phyloP scores from a whole-genome alignment of 2,329 filamentous ascomycete species.

The Phyllosticta citrichinensis region DNA sequence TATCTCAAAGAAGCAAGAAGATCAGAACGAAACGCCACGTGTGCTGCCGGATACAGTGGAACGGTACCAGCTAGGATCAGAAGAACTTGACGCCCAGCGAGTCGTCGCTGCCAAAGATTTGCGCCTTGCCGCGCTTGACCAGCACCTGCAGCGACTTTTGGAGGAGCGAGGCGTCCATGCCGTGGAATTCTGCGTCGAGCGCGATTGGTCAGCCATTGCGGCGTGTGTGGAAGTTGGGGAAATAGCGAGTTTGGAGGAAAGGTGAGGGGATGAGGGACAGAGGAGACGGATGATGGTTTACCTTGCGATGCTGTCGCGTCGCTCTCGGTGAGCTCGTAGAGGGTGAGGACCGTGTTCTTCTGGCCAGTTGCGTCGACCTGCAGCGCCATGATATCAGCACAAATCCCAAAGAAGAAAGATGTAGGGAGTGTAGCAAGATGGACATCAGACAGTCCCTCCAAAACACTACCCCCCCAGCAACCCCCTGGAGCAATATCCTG shows the following conservation, averaged over 20 bases:
- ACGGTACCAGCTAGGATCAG: constrained; percentile 27
- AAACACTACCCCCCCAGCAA: background rate
- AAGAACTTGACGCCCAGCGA: constrained; percentile 96
- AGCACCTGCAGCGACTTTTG: constrained; percentile 68
- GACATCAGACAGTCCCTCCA: background rate
- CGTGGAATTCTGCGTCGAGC: constrained; percentile 56
- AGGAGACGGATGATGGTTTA: constrained; percentile 28
- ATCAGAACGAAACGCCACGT: background rate
- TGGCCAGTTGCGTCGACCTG: constrained; percentile 71
- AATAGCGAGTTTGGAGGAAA: background rate
- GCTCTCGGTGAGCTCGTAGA: constrained; percentile 87
- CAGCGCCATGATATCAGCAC: no score
- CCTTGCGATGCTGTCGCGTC: constrained; percentile 61
- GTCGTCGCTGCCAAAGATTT: constrained; percentile 84
- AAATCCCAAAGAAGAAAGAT: no score
- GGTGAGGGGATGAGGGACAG: background rate
- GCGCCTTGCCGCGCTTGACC: constrained; percentile 83
- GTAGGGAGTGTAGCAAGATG: background rate
- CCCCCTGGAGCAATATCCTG: background rate
- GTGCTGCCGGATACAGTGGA: no score
- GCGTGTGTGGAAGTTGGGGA: background rate
- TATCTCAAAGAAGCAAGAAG: background rate
- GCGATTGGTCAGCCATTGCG: background rate
- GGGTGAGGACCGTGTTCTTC: constrained; percentile 76
- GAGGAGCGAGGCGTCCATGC: constrained; percentile 76